These are phyloP conservation scores for Pyrenula aspistea DNA, from an alignment of 495 filamentous ascomycete genomes.

Conservation along the genomic window DNA sequence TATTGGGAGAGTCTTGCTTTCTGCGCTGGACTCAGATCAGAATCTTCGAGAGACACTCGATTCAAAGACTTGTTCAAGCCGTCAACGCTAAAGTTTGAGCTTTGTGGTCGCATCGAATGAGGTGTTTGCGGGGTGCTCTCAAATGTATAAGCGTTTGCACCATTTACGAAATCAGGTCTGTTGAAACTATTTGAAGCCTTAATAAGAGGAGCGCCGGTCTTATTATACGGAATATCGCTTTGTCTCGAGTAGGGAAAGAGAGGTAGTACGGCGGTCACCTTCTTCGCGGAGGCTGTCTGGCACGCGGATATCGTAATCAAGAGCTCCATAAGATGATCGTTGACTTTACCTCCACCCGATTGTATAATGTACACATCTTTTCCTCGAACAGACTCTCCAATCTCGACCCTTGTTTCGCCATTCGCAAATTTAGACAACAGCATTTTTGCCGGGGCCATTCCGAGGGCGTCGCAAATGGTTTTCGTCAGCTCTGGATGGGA, in stretches of 20 bases:
- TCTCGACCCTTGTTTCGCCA: slow-evolving; percentile 90
- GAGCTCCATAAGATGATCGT: slow-evolving; percentile 90
- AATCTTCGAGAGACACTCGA: slow-evolving; percentile 45
- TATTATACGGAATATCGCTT: slow-evolving; percentile 92
- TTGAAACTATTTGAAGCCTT: slow-evolving; percentile 39
- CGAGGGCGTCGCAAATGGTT: slow-evolving; percentile 74
- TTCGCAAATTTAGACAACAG: slow-evolving; percentile 84
- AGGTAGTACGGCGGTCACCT: slow-evolving; percentile 87
- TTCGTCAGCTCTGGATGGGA: slow-evolving; percentile 83
- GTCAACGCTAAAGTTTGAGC: slow-evolving; percentile 44
- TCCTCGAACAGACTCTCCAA: slow-evolving; percentile 86
- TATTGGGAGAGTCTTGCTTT: slow-evolving; percentile 22
- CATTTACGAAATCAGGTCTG: slow-evolving; percentile 22
- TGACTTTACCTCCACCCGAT: slow-evolving; percentile 78
- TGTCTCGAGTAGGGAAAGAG: slow-evolving; percentile 95
- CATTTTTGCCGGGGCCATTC: slow-evolving; percentile 70
- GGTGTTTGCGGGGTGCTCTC: slow-evolving; percentile 87
- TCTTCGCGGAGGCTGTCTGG: slow-evolving; percentile 85
- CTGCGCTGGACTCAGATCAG: slow-evolving; percentile 20
- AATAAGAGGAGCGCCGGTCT: slow-evolving; percentile 74
- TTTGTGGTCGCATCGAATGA: slow-evolving; percentile 51
- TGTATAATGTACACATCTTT: slow-evolving; percentile 99
- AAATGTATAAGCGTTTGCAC: slow-evolving; percentile 68
- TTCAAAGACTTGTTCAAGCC: slow-evolving; percentile 53
- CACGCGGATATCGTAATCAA: slow-evolving; percentile 95